These are phyloP conservation scores for Geosmithia flava DNA, from an alignment of 2,329 filamentous ascomycete species.

Conservation along the genomic window DNA sequence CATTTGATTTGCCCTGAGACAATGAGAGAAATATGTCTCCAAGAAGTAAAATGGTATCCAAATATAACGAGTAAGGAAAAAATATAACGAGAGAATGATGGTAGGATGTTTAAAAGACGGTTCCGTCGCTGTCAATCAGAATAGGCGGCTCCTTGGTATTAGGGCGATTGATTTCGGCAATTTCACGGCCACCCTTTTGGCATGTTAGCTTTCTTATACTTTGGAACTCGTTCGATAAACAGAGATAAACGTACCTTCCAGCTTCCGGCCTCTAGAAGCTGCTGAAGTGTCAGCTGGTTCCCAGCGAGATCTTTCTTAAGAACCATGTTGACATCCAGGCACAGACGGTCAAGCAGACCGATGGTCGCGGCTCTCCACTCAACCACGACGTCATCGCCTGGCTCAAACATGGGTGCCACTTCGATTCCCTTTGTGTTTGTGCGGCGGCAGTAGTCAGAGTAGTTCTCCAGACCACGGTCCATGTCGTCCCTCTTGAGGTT, in stretches of 20 bases:
- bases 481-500: conserved; percentile 60
- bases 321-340: conserved; percentile 43
- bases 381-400: conserved; percentile 47
- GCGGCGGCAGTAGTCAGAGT: conserved; percentile 53
- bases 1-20: background rate
- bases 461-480: conserved; percentile 55
- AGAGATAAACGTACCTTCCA: conserved; percentile 66
- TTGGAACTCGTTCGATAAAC: background rate
- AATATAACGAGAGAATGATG: background rate
- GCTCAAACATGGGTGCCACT: conserved; percentile 46
- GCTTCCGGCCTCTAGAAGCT: conserved; percentile 89
- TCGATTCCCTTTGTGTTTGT: conserved; percentile 51
- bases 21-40: background rate
- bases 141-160: conserved; percentile 97
- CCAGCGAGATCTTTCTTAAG: conserved; percentile 54
- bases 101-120: conserved; percentile 58
- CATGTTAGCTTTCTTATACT: background rate
- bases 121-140: conserved; percentile 90
- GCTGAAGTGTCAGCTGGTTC: conserved; percentile 63
- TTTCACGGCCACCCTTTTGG: conserved; percentile 55
- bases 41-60: too few species aligned
- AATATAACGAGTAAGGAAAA: background rate
- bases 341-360: conserved; percentile 43
- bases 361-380: conserved; percentile 56
- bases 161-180: conserved; percentile 87